Base-by-base conservation (phyloP, 805 yeast genomes). In the Zygosaccharomyces lentus region DNA sequence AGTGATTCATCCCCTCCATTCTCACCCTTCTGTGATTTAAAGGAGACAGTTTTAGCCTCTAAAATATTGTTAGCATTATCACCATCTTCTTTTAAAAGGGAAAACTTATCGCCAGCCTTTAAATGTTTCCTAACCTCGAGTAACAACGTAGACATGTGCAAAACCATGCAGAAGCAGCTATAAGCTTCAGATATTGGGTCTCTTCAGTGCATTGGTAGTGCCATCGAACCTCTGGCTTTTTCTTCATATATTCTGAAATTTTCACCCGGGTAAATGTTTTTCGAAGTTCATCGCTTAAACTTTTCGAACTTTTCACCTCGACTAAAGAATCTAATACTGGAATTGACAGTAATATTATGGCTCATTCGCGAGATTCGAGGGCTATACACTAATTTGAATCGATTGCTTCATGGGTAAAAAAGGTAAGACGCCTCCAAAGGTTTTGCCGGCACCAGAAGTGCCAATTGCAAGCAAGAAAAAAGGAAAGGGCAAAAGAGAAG, bases 61-160 rank as follows among this genome's bases (percentile, higher is more conserved):
- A 58, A 55, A 16, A 76, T 67, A 52, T 73, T 75, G 4, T 64
- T 64, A 0, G 67, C 66, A 16, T 46, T 41, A 4, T 52, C 52
- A 4, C 59, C 62, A 21, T 52, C 54, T 2, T 44, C 44, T 32
- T 50, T 48, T 9, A 57, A 13, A 13, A 64, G 39, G 5, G 44
- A 46, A 12, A 59, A 40, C 9, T 41, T 45, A 24, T 56, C 52
- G 9, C 53, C 47, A 16, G 55, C 38, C 38, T 45, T 52, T 30
- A 62, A 41, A 41, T 53, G 52, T 6, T 47, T 50, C 42, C 63
- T 60, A 10, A 63, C 46, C 36, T 13, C 37, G 9, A 38, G 10
- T n/a, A 49, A 41, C 17, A 46, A 29, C n/a, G 50, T 43, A 26
- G 43, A 38, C 47, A 44, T 44, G 9, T 44, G 23, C 9, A 31